A percentile compares a stretch with the other conserved stretches of the same genome.
Evolutionary conservation across 306 rosid genomes (phyloP).

Genomic region (Rubus idaeus): DNA sequence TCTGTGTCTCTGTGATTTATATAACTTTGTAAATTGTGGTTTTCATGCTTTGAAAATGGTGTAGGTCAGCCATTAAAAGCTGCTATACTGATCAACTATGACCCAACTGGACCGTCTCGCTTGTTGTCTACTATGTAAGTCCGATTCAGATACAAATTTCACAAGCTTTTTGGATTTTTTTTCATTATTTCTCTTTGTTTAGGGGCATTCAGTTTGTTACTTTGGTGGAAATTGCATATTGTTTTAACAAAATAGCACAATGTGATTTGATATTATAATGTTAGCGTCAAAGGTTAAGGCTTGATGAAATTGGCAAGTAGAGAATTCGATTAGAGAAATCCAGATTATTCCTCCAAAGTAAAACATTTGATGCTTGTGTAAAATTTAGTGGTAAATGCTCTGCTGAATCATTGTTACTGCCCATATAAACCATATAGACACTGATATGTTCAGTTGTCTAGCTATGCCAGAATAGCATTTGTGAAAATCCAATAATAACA

Average conservation of each 20-base stretch:
- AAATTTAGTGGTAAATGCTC: neutral
- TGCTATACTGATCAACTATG: constrained; percentile 58
- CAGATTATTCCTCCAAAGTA: neutral
- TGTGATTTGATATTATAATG: neutral
- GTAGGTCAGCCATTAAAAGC: constrained; percentile 56
- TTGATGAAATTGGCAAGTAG: neutral
- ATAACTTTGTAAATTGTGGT: neutral
- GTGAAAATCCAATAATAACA: neutral
- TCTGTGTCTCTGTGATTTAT: neutral
- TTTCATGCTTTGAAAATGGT: constrained; percentile 24
- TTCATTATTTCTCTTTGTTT: neutral
- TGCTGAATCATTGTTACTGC: neutral
- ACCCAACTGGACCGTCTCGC: constrained; percentile 63
- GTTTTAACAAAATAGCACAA: neutral
- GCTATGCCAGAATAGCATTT: neutral
- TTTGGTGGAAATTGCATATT: neutral
- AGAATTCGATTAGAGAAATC: neutral
- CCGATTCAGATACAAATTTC: neutral
- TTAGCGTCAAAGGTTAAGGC: neutral
- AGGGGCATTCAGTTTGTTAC: neutral
- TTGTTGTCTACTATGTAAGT: constrained; percentile 78
- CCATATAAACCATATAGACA: neutral
- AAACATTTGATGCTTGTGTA: neutral
- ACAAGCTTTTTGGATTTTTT: neutral
- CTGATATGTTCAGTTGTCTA: neutral